Evolutionary conservation across 2,329 filamentous ascomycete genomes (phyloP), one percentile per base, ranked within the genome.

Genomic region (Ceratocystis huliohia): DNA sequence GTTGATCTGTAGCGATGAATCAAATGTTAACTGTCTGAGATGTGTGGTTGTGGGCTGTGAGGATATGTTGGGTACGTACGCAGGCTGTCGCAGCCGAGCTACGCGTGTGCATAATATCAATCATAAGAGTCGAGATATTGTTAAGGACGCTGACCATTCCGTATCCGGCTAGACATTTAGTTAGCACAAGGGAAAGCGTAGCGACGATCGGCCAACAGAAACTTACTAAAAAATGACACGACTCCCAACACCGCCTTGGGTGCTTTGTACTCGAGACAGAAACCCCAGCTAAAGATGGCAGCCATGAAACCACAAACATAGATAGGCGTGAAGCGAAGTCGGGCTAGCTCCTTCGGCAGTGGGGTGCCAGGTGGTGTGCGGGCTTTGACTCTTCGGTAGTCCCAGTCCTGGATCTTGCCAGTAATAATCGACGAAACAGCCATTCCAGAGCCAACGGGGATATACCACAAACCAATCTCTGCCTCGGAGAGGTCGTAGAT

Each of bases 71-170:
- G 22, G 22, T 30, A 30, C 70, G 66, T 66, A 72, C 71, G 37
- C 72, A 74, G 0, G 73, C 73, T 1, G 71, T 74, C 1, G 70
- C 73, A 0, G 70, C 69, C 1, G 73, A 74, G 65, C 73, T 74
- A 15, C 70, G 70, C 1, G 68, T 67, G 48, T 73, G 70, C 4
- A 74, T 13, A 4, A 74, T 71, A 41, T 74, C 72, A 61, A 74
- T 73, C 70, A 74, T 72, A 17, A 74, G 65, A 1, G 73, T 74
- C 70, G 73, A 73, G 0, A 73, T 74, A 0, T 72, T 71, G 66
- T 74, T 74, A 2, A 74, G 70, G 2, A 74, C 72, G 10, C 72
- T 67, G 7, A 74, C 73, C 0, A 72, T 73, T 0, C 71, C 72
- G 63, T 70, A 74, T 20, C 73, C 73, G 57, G 73, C 72, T 72